Base-by-base conservation (phyloP, 73 alveolate species). In the Urostyla sp. region DNA sequence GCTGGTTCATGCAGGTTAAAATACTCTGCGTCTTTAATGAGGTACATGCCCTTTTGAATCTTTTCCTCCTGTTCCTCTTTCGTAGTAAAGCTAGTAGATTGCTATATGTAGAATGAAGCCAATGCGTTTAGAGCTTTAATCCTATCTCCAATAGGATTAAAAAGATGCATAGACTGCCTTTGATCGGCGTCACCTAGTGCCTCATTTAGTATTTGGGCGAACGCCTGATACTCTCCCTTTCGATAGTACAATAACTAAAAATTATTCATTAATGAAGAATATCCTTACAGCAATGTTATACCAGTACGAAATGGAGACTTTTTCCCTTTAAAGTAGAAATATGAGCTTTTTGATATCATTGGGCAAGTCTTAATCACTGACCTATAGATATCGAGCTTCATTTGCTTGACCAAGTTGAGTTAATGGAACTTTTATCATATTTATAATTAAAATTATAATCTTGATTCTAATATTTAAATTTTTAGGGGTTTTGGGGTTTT, bases 231-330 rank as follows among this genome's bases (percentile, higher is more conserved):
- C 21, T 49, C 27, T 31, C 83, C 83, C 10, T 2, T 3, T 49
- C 56, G 44, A 23, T 69, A 45, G 30, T 69, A 69, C 83, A 69
- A 46, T 37, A 69, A 49, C 83, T 69, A 69, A 48, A 44, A 5
- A 32, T 10, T 11, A 60, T 60, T 27, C n/a, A 30, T 60, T 60
- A 60, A 34, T 10, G 48, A 5, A n/a, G 13, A 36, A 27, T 28
- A 24, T 44, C 7, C 83, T 69, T 69, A 69, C 83, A 6, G 83
- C 24, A 24, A 46, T 28, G 2, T 69, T 5, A n/a, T 37, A 45
- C 83, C 83, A 69, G 35, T 69, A 69, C 10, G 36, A 24, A 3
- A 69, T 69, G 10, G 83, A 69, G 8, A 69, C 83, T 49, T 28
- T 69, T 46, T 69, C 83, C 34, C 83, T 69, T 45, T 69, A 26